Conservation (phyloP, 2,329 filamentous ascomycete species). For the Paramyrothecium sp. region DNA sequence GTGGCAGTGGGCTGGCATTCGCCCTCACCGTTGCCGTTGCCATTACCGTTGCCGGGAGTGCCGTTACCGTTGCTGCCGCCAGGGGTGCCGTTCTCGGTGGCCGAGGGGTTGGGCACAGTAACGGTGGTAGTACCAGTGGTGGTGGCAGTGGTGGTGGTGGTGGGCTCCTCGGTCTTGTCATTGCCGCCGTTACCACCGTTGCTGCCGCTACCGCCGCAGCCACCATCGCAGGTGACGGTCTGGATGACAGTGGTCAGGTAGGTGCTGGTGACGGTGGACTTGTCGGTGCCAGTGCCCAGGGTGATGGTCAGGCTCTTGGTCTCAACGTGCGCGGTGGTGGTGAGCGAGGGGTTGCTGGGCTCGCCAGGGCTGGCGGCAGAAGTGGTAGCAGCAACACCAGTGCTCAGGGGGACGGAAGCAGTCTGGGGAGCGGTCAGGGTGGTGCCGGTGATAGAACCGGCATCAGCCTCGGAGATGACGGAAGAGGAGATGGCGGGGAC, state of each 20-base stretch:
- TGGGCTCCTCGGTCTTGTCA: slow-evolving; percentile 21
- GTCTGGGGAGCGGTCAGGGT: slow-evolving; percentile 19
- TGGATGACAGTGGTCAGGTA: slow-evolving; percentile 37
- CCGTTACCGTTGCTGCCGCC: slow-evolving; percentile 10
- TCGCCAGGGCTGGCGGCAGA: slow-evolving; percentile 13
- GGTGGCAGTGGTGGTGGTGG: slow-evolving; percentile 37
- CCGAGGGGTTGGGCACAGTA: slow-evolving; percentile 25
- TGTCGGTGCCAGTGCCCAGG: slow-evolving; percentile 26
- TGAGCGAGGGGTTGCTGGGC: slow-evolving; percentile 15
- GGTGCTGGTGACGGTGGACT: slow-evolving; percentile 38
- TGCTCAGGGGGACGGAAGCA: slow-evolving; percentile 21
- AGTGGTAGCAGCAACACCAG: slow-evolving; percentile 25
- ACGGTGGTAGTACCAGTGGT: slow-evolving; percentile 32
- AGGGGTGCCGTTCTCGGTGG: slow-evolving; percentile 19
- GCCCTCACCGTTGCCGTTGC: slow-evolving; percentile 12
- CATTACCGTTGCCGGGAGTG: slow-evolving; percentile 8
- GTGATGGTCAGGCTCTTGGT: slow-evolving; percentile 33
- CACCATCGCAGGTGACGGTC: slow-evolving; percentile 21
- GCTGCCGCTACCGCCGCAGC: slow-evolving; percentile 4
- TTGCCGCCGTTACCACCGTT: slow-evolving; percentile 15
- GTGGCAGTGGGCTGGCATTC: slow-evolving; percentile 17
- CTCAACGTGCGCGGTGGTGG: slow-evolving; percentile 25
- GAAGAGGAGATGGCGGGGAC: slow-evolving; percentile 38
- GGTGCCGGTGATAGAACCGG: slow-evolving; percentile 34
- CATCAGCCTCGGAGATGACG: slow-evolving; percentile 31